A percentile compares a stretch with the other conserved stretches of the same genome.
These are phyloP conservation scores for Cerioporus squamosus DNA, from an alignment of 1,284 basidiomycete species.

Conservation along the genomic window DNA sequence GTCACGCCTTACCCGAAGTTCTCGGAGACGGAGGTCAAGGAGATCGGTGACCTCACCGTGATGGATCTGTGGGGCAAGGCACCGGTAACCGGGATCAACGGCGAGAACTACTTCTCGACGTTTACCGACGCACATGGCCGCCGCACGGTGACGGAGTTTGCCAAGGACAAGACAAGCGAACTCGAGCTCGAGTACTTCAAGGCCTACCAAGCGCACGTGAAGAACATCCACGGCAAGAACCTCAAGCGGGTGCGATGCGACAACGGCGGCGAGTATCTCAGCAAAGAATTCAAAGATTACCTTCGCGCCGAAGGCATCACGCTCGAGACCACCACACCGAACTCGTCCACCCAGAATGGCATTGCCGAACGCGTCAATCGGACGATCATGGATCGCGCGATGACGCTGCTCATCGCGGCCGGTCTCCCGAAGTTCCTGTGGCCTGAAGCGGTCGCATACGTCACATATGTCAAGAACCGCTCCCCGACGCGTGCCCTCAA, in stretches of 20 bases:
- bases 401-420: slow-evolving; percentile 20
- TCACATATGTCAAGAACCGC: slow-evolving; percentile 31
- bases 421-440: slow-evolving; percentile 33
- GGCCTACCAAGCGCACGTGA: slow-evolving; percentile 4
- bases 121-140: too few species aligned
- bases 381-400: slow-evolving; percentile 17
- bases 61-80: slow-evolving; percentile 45
- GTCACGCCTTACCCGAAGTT: slow-evolving; percentile 1
- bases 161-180: too few species aligned
- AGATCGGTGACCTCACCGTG: slow-evolving; percentile 39
- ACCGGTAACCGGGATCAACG: slow-evolving; percentile 17
- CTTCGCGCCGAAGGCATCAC: slow-evolving; percentile 30
- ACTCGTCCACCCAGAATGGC: slow-evolving; percentile 33
- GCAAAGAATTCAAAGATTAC: slow-evolving; percentile 18
- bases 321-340: slow-evolving; percentile 30
- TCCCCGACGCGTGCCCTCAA: slow-evolving; percentile 9
- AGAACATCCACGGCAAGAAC: slow-evolving; percentile 1
- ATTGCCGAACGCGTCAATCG: slow-evolving; percentile 39
- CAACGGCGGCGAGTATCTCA: slow-evolving; percentile 36
- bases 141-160: too few species aligned
- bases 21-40: slow-evolving; percentile 24
- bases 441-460: slow-evolving; percentile 28
- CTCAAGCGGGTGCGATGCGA: slow-evolving; percentile 32
- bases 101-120: too few species aligned
- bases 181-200: too few species aligned